Base-by-base conservation (phyloP, 2,329 filamentous ascomycete genomes). In the Colletotrichum lentis region DNA sequence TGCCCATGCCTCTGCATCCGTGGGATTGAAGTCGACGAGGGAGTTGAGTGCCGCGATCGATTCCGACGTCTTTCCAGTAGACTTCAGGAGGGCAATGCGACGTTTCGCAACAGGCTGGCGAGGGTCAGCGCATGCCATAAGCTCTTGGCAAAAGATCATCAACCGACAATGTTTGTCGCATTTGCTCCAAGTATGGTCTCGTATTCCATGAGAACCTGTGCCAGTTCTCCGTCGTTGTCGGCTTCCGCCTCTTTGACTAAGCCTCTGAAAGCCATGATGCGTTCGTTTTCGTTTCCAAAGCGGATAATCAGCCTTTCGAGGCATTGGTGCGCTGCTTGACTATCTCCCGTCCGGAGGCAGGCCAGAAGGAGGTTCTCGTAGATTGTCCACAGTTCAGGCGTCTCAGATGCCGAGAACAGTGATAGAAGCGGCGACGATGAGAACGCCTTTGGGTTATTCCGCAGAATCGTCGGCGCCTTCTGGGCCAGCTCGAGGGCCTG, bases 1-100 rank as follows among this genome's bases (percentile, higher is more conserved):
- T 60, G 93, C 88, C 96, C 96, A 99, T 11, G 92, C 90, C 81
- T 99, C 96, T 6, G 91, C 90, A 80, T 99, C 96, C 1, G 92
- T 97, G 2, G 96, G 94, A 62, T 90, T 91, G 69, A 91, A 89
- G 75, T 96, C 91, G 54, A 99, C 82, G 35, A 98, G 84, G 64
- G 89, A 85, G 70, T 90, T 88, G 66, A 98, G 80, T 35, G 90
- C 89, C 39, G 87, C 81, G 52, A 94, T 91, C 1, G 96, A 92
- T 71, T 97, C 93, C 1, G 86, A 74, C 1, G 83, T 82, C 73
- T 88, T 89, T 37, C 88, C 89, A 78, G 96, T 84, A 35, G 90
- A 91, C 73, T 89, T 88, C 67, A 98, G 82, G 43, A 98, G 84
- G 6, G 94, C 91, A 68, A 95, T 88, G 53, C 92, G 88, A 70